Evolutionary conservation across 1,284 basidiomycete species (phyloP).

Genomic region (Ceratobasidium sp.): DNA sequence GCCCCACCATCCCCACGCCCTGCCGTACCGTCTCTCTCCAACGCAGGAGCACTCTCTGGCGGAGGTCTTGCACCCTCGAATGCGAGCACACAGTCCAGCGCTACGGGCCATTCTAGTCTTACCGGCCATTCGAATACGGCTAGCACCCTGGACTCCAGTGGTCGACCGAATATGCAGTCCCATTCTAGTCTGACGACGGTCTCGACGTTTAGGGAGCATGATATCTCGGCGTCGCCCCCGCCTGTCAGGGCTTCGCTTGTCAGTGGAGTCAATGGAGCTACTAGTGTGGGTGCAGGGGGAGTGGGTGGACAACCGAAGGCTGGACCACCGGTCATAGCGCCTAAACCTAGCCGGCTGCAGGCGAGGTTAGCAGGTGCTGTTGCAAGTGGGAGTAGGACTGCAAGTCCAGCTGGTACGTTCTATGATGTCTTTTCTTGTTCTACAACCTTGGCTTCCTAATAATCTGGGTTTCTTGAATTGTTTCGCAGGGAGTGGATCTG

Average conservation of each 20-base stretch:
- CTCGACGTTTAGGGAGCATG: slow-evolving; percentile 35
- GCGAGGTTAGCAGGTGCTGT: slow-evolving; percentile 33
- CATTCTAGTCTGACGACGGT: slow-evolving; percentile 39
- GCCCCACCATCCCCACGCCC: slow-evolving; percentile 49
- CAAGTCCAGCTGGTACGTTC: slow-evolving; percentile 10
- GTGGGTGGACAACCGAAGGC: neutral
- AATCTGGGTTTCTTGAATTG: neutral
- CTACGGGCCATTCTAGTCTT: too few relatives aligned
- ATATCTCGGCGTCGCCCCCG: slow-evolving; percentile 11
- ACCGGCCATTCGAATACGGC: too few relatives aligned
- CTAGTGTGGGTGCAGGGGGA: neutral
- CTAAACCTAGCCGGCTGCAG: slow-evolving; percentile 28
- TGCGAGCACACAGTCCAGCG: too few relatives aligned
- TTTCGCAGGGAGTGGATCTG: neutral
- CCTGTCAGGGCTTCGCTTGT: neutral
- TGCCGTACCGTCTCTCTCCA: slow-evolving; percentile 48
- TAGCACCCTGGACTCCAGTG: neutral
- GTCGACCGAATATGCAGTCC: slow-evolving; percentile 22
- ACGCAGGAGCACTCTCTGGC: too few relatives aligned
- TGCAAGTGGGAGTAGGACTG: neutral
- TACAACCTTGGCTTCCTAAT: neutral
- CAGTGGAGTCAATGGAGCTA: too few relatives aligned
- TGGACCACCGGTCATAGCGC: slow-evolving; percentile 25
- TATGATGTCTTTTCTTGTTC: neutral
- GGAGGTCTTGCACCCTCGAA: too few relatives aligned